Evolutionary conservation across 768 basidiomycete genomes (phyloP), one percentile per base, ranked within the genome.

Genomic region (Sporobolomyces phaffii): DNA sequence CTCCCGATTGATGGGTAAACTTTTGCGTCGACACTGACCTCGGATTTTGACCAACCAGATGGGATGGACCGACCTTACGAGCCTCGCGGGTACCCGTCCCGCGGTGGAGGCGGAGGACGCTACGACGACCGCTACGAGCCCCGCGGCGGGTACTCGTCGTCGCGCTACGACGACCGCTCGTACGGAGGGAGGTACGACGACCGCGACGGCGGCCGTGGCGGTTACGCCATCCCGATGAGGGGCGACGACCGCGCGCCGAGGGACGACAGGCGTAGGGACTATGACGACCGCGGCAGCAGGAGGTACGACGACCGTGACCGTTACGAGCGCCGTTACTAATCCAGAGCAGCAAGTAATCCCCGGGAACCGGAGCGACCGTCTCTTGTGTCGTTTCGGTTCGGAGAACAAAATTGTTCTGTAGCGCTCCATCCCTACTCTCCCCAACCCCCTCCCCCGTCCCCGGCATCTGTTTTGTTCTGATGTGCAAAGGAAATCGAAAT

Each of bases 1-100:
- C 29, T 31, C 28, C 24, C 18, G 24, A 17, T 5, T 29, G 17
- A 29, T 41, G 26, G 11, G 6, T n/a, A n/a, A n/a, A n/a, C n/a
- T n/a, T n/a, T n/a, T n/a, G n/a, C n/a, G n/a, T n/a, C n/a, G n/a
- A n/a, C n/a, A n/a, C 52, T 63, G 2, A 56, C 54, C 28, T 29
- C 14, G 54, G 3, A 26, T 50, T 31, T 29, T 41, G 43, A 20
- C n/a, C 31, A 26, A 28, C 29, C 57, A 58, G 41, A 58, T 20
- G 29, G 9, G 28, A 58, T 83, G 70, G 89, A 91, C 75, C 84
- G 91, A 36, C 90, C 85, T 1, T 96, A 97, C 75, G 90, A 92
- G 76, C 91, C 91, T 44, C 85, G 92, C 65, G 90, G 91, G 0
- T 91, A 92, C 77, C 38, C 61, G 90, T 93, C 78, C 86, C 85